Evolutionary conservation across 1,284 basidiomycete genomes (phyloP).

Genomic region (Puccinia polysora): DNA sequence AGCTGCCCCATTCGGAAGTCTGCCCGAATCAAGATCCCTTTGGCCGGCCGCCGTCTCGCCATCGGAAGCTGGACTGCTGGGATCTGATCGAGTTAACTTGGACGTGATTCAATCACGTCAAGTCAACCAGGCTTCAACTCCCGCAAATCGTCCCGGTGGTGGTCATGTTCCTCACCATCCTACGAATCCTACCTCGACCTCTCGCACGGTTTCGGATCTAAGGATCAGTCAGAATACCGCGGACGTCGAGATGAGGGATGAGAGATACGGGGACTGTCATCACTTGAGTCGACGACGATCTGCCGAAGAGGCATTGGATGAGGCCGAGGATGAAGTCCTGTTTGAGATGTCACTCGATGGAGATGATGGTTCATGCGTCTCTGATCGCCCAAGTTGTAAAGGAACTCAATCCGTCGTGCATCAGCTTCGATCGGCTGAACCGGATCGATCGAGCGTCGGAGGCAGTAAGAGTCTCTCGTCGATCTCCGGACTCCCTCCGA

Average conservation of each 20-base stretch:
- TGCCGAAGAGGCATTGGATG: background rate
- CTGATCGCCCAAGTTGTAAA: too few relatives aligned
- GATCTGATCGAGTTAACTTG: slow-evolving; percentile 54
- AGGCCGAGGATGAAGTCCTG: slow-evolving; percentile 25
- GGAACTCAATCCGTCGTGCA: too few relatives aligned
- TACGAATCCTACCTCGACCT: too few relatives aligned
- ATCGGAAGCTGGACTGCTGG: slow-evolving; percentile 54
- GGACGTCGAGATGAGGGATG: slow-evolving; percentile 3
- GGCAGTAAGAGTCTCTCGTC: background rate
- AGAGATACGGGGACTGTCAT: too few relatives aligned
- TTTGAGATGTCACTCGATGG: slow-evolving; percentile 35
- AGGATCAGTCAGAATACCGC: background rate
- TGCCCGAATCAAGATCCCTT: slow-evolving; percentile 71
- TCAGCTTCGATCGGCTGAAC: too few relatives aligned
- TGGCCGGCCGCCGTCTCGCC: slow-evolving; percentile 59
- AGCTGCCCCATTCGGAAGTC: slow-evolving; percentile 60
- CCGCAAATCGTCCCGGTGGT: background rate
- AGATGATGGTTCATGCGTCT: slow-evolving; percentile 18
- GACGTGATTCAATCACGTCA: slow-evolving; percentile 40
- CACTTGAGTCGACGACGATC: slow-evolving; percentile 2
- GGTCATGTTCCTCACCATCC: slow-evolving; percentile 2
- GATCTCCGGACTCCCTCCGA: slow-evolving; percentile 16
- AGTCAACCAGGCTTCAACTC: background rate
- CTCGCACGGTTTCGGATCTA: too few relatives aligned
- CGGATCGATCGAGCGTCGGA: too few relatives aligned